Evolutionary conservation across 2,329 filamentous ascomycete genomes (phyloP).

Genomic region (Fusarium palustre): DNA sequence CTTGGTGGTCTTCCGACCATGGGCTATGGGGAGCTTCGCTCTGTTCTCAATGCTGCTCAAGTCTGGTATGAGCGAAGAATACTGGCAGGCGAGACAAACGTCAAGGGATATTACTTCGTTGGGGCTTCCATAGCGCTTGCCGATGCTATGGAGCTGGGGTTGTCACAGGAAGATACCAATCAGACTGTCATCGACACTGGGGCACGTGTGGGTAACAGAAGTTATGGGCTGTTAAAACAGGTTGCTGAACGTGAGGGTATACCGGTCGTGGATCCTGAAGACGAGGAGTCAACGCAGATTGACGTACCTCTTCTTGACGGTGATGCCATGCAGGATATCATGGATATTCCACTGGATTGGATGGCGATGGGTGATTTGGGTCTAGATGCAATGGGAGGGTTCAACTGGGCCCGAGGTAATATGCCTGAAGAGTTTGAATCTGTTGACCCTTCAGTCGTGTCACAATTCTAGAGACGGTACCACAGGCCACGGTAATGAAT

Average conservation of each 20-base stretch:
- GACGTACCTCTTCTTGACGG: slow-evolving; percentile 9
- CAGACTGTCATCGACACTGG: slow-evolving; percentile 45
- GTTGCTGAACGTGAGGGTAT: slow-evolving; percentile 48
- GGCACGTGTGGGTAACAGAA: slow-evolving; percentile 43
- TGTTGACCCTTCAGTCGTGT: slow-evolving; percentile 34
- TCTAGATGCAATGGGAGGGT: slow-evolving; percentile 40
- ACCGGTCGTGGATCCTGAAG: slow-evolving; percentile 13
- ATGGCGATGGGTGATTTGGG: slow-evolving; percentile 38
- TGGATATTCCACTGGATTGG: slow-evolving; percentile 47
- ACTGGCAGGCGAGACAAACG: slow-evolving; percentile 58
- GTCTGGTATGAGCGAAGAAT: slow-evolving; percentile 52
- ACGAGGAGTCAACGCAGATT: slow-evolving; percentile 11
- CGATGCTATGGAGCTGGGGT: slow-evolving; percentile 50
- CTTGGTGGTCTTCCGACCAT: slow-evolving; percentile 49
- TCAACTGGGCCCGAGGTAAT: slow-evolving; percentile 30
- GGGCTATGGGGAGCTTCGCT: slow-evolving; percentile 49
- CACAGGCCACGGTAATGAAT: background rate
- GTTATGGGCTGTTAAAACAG: slow-evolving; percentile 51
- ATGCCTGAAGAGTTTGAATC: slow-evolving; percentile 31
- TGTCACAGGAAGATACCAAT: slow-evolving; percentile 49
- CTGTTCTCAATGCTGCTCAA: slow-evolving; percentile 46
- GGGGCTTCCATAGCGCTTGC: slow-evolving; percentile 50
- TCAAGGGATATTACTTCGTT: slow-evolving; percentile 56
- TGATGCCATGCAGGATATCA: slow-evolving; percentile 40
- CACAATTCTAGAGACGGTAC: slow-evolving; percentile 19